Percentiles rank a stretch among this genome's conserved stretches.
These are phyloP conservation scores for Aspergillus aculeatus DNA, from an alignment of 2,329 filamentous ascomycete genomes.

Conservation along the genomic window DNA sequence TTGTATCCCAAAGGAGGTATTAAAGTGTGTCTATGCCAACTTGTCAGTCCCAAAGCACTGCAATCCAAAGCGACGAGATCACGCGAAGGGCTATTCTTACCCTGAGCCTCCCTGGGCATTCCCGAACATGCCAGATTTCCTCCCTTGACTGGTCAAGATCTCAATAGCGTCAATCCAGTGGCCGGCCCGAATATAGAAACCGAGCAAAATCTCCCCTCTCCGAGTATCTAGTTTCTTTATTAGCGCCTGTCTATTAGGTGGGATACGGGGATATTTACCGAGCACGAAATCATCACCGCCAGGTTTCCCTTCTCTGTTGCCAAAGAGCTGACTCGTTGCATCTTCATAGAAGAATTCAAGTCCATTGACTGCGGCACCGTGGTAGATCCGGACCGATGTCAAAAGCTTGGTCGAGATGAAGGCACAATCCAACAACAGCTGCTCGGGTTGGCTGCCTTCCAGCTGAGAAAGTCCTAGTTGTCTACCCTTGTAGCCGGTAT, in stretches of 20 bases:
- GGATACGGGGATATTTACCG: constrained; percentile 51
- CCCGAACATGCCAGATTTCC: constrained; percentile 81
- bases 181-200: constrained; percentile 78
- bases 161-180: constrained; percentile 84
- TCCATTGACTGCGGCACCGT: constrained; percentile 75
- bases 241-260: constrained; percentile 13
- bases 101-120: constrained; percentile 75
- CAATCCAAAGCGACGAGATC: neutral
- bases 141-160: constrained; percentile 83
- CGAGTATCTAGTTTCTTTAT: constrained; percentile 63
- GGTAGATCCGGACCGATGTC: constrained; percentile 71
- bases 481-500: constrained; percentile 72
- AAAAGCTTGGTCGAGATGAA: constrained; percentile 69
- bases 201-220: constrained; percentile 80
- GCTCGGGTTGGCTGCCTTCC: constrained; percentile 66
- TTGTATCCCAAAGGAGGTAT: constrained; percentile 87
- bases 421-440: constrained; percentile 72
- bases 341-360: constrained; percentile 94
- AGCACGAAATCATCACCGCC: constrained; percentile 74
- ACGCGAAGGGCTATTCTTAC: constrained; percentile 56
- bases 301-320: constrained; percentile 69
- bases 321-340: constrained; percentile 78
- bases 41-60: constrained; percentile 10
- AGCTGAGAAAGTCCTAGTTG: constrained; percentile 71
- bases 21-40: constrained; percentile 67